Evolutionary conservation across 441 rosid genomes (phyloP), one percentile per base, ranked within the genome.

Genomic region (Aleurites moluccanus): DNA sequence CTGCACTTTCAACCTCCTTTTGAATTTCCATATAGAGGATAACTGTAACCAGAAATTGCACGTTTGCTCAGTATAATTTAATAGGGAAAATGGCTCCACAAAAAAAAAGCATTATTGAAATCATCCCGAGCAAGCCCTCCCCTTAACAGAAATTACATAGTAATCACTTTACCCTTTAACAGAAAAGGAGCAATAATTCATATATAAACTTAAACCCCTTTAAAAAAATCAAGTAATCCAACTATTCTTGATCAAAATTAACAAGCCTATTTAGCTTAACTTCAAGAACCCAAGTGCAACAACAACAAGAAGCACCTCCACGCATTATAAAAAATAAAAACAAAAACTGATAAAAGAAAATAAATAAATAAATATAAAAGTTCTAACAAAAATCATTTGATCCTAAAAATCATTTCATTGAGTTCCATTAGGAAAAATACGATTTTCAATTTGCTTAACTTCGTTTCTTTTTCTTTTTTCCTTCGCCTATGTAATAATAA

Each of bases 21-120:
- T 92, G 85, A 71, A 87, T 76, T 86, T 87, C 99, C 99, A 95
- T 1, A 95, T 87, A 67, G 92, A 89, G 50, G 93, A 83, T 75
- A 92, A 70, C 97, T 94, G 88, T 40, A 78, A 71, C 64, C 67
- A 72, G 70, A 75, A 80, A 72, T 42, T 0, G 13, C 28, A 72
- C 2, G 6, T 72, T 27, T 21, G 38, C 35, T 10, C 3, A 40
- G 10, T 23, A 56, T 35, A 23, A 21, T 23, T 40, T 18, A 27
- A 42, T 11, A 27, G 1, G 8, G 16, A 27, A 74, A 65, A 0
- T 10, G 20, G 56, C 5, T 18, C 4, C 5, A 25, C 42, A 13
- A 4, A 25, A 9, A 56, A 65, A 9, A 21, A 13, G n/a, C 25
- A 75, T 30, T 40, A 20, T 33, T 33, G 2, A 35, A 52, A 49